A percentile compares a stretch with the other conserved stretches of the same genome.
Evolutionary conservation across 148 eudicot genomes (phyloP).

Genomic region (Cornus kousa): DNA sequence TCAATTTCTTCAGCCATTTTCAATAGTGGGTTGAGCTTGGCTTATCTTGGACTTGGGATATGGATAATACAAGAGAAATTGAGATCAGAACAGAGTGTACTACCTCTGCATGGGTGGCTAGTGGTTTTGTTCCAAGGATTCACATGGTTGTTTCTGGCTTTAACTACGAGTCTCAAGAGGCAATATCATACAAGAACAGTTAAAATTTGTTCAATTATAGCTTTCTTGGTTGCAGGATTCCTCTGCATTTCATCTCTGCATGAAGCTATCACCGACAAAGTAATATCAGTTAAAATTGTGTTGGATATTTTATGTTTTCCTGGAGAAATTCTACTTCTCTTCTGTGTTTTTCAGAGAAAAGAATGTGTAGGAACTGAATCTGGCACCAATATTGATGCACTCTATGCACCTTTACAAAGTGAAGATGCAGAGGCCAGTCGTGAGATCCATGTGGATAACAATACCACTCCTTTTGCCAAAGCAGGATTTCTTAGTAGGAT

Average conservation of each 20-base stretch:
- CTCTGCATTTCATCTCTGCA: constrained; percentile 17
- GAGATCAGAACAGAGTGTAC: constrained; percentile 6
- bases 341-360: constrained; percentile 9
- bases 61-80: constrained; percentile 23
- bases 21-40: constrained; percentile 28
- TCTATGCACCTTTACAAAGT: constrained; percentile 26
- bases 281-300: constrained; percentile 8
- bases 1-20: constrained; percentile 20
- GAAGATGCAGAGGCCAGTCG: background rate
- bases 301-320: constrained; percentile 28
- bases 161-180: constrained; percentile 16
- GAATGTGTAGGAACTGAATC: background rate
- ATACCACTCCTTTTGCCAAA: constrained; percentile 31
- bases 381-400: background rate
- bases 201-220: constrained; percentile 11
- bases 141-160: constrained; percentile 27
- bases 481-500: constrained; percentile 52
- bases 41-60: constrained; percentile 19
- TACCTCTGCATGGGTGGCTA: constrained; percentile 38
- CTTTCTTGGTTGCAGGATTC: constrained; percentile 21
- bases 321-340: constrained; percentile 20
- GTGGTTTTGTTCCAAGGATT: constrained; percentile 30
- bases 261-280: constrained; percentile 10
- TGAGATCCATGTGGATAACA: background rate
- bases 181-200: background rate